Conservation (phyloP, 768 basidiomycete genomes). For the Chlorophyllum brunneum region DNA sequence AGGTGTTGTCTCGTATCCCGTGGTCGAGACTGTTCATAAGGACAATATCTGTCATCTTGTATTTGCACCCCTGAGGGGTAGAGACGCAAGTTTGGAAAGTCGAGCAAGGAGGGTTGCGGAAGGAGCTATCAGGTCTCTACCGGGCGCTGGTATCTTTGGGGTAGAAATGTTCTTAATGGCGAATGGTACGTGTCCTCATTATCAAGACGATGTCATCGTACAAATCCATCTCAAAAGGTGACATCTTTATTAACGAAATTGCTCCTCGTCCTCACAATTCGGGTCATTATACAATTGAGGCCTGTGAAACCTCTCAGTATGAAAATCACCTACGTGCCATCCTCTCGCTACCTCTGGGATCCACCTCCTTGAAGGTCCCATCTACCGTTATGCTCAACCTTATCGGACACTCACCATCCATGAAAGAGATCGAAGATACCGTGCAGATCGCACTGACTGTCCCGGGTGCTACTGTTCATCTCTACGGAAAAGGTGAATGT, state of each 20-base stretch:
- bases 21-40: conserved; percentile 93
- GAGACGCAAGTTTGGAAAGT: conserved; percentile 47
- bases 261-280: conserved; percentile 98
- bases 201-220: not conserved
- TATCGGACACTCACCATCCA: conserved; percentile 73
- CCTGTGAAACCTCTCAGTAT: conserved; percentile 94
- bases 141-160: conserved; percentile 93
- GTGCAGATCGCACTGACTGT: conserved; percentile 57
- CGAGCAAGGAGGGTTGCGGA: conserved; percentile 76
- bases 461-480: conserved; percentile 78
- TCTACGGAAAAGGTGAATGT: conserved; percentile 92
- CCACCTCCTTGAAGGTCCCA: conserved; percentile 82
- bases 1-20: conserved; percentile 79
- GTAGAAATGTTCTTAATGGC: conserved; percentile 97
- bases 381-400: conserved; percentile 93
- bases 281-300: conserved; percentile 98
- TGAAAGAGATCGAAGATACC: conserved; percentile 54
- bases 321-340: conserved; percentile 97
- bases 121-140: conserved; percentile 68
- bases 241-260: conserved; percentile 90
- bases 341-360: conserved; percentile 84
- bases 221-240: conserved; percentile 37
- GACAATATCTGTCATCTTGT: conserved; percentile 93
- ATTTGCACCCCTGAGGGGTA: conserved; percentile 76
- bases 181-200: conserved; percentile 53